Conservation (phyloP, 768 basidiomycete genomes). For the Rhizopogon vulgaris region DNA sequence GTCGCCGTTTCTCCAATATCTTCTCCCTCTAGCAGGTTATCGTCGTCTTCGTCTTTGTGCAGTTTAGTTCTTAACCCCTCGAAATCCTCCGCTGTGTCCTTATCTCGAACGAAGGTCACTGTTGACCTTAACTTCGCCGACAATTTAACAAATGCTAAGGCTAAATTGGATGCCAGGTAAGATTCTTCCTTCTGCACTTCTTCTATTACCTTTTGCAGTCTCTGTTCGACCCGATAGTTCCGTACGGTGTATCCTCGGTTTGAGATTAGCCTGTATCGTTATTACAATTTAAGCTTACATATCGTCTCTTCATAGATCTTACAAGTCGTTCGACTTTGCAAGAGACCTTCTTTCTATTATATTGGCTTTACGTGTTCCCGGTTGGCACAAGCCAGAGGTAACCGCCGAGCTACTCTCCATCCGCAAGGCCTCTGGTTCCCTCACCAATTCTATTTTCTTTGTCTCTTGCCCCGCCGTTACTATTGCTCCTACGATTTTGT, state of each 20-base stretch:
- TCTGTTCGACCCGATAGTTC: conserved; percentile 28
- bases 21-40: not conserved
- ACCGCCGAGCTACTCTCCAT: conserved; percentile 49
- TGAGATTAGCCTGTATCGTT: conserved; percentile 19
- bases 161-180: conserved; percentile 67
- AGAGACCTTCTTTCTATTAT: conserved; percentile 50
- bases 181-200: conserved; percentile 26
- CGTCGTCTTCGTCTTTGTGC: conserved; percentile 4
- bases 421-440: conserved; percentile 79
- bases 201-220: conserved; percentile 24
- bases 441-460: conserved; percentile 97
- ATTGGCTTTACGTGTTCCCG: conserved; percentile 46
- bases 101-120: conserved; percentile 30
- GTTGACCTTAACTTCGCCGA: conserved; percentile 46
- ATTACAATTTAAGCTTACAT: conserved; percentile 12
- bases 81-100: conserved; percentile 26
- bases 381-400: conserved; percentile 49
- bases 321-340: conserved; percentile 54
- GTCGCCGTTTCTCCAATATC: not conserved
- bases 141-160: conserved; percentile 51
- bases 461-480: conserved; percentile 63
- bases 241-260: conserved; percentile 31
- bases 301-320: conserved; percentile 41
- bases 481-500: conserved; percentile 60
- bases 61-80: conserved; percentile 8